Conservation (phyloP, 164 flowering plant species). For the Cinnamomum micranthum region DNA sequence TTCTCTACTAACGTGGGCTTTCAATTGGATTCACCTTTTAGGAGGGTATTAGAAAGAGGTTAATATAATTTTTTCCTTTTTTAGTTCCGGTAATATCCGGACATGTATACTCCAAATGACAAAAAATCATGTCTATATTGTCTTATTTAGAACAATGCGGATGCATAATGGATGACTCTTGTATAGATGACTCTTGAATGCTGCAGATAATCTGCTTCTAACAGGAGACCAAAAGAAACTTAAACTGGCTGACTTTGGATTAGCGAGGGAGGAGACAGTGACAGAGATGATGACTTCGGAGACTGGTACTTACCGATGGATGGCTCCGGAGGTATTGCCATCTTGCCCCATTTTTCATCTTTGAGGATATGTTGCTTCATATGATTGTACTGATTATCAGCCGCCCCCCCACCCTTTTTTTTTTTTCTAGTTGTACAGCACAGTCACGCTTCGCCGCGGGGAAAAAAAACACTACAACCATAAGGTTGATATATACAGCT, state of each 20-base stretch:
- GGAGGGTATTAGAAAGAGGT: no score
- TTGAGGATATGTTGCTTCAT: background rate
- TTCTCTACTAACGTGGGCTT: no score
- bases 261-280: slow-evolving; percentile 55
- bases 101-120: no score
- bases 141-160: background rate
- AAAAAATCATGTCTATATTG: background rate
- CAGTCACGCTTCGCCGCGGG: slow-evolving; percentile 33
- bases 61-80: no score
- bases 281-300: slow-evolving; percentile 55
- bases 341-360: background rate
- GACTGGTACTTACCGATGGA: slow-evolving; percentile 77
- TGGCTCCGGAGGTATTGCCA: slow-evolving; percentile 78
- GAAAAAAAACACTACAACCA: slow-evolving; percentile 56
- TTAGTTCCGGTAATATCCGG: no score
- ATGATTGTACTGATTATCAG: slow-evolving; percentile 1
- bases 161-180: background rate
- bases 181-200: background rate
- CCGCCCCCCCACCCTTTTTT: background rate
- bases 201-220: slow-evolving; percentile 56
- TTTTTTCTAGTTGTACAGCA: slow-evolving; percentile 43
- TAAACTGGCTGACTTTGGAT: slow-evolving; percentile 71
- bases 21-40: no score
- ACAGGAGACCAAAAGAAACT: slow-evolving; percentile 45
- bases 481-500: slow-evolving; percentile 74